Percentiles rank a stretch among this genome's conserved stretches.
Evolutionary conservation across 1,139 yeast species (phyloP).

Genomic region (Kodamaea ohmeri): DNA sequence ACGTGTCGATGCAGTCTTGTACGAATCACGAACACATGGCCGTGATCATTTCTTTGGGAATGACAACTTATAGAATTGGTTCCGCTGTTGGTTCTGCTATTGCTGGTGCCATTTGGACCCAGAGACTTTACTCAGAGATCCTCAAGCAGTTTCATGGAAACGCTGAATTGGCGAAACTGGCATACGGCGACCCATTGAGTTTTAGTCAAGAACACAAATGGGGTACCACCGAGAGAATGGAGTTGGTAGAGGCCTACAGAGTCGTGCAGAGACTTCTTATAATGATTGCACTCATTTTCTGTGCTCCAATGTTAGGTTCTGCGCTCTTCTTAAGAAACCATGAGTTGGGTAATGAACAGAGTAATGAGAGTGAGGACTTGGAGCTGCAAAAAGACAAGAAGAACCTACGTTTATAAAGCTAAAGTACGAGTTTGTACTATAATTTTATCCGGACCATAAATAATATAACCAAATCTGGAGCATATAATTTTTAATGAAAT

Average conservation of each 20-base stretch:
- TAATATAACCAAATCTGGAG: no score
- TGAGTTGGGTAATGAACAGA: slow-evolving; percentile 20
- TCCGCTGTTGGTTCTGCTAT: slow-evolving; percentile 35
- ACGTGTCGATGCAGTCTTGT: slow-evolving; percentile 33
- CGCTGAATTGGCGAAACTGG: slow-evolving; percentile 25
- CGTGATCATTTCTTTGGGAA: slow-evolving; percentile 31
- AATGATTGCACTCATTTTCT: slow-evolving; percentile 31
- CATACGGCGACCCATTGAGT: slow-evolving; percentile 30
- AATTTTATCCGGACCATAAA: no score
- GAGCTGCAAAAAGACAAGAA: slow-evolving; percentile 1
- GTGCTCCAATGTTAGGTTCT: slow-evolving; percentile 31
- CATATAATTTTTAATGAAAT: no score
- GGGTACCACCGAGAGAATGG: slow-evolving; percentile 34
- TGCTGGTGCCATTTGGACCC: slow-evolving; percentile 42
- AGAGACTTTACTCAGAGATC: slow-evolving; percentile 22
- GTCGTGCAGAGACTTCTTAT: slow-evolving; percentile 34
- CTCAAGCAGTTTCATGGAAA: slow-evolving; percentile 19
- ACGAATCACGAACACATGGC: slow-evolving; percentile 41
- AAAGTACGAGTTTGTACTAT: no score
- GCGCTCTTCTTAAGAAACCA: slow-evolving; percentile 37
- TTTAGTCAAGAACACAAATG: slow-evolving; percentile 28
- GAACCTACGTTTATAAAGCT: no score
- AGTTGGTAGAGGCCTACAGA: slow-evolving; percentile 32
- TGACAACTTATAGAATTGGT: slow-evolving; percentile 36
- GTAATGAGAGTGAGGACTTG: slow-evolving; percentile 9